Base-by-base conservation (phyloP, 495 filamentous ascomycete genomes). In the Collariella sp. region DNA sequence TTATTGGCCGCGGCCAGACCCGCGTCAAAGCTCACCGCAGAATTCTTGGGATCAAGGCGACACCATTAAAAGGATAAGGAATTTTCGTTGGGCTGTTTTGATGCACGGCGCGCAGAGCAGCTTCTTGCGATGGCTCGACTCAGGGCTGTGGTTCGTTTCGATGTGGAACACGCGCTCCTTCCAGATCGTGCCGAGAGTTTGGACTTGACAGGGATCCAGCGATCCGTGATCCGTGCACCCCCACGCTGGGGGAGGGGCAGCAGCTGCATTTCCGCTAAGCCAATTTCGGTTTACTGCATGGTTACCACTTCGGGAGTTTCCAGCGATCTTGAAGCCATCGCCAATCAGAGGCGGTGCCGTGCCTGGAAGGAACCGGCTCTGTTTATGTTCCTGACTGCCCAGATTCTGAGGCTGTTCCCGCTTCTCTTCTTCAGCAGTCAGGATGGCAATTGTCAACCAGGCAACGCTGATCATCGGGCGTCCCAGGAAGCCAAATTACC, bases 401-500 rank as follows among this genome's bases (percentile, higher is more conserved):
- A 9, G 26, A 5, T 4, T 31, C 9, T 31, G 26, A 9, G 26
- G 4, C 26, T 9, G 9, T 31, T 31, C 20, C 26, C 15, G 12
- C 11, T 34, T 34, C 31, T 34, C 15, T n/a, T n/a, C 35, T 3
- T 12, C 35, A 38, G 11, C 5, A 39, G 11, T 20, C 15, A 15
- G 15, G 19, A 3, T 24, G 9, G 29, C 13, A n/a, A n/a, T n/a
- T n/a, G n/a, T n/a, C 24, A 26, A 26, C 11, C 46, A 16, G 20
- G 9, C 46, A 38, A 36, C 9, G 50, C 23, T 20, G 50, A 53
- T 53, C 50, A 10, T 18, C 40, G 39, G 50, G 40, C 26, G n/a
- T n/a, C n/a, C n/a, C n/a, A n/a, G n/a, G n/a, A n/a, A n/a, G n/a
- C n/a, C n/a, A n/a, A n/a, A n/a, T n/a, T n/a, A n/a, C n/a, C n/a